Percentiles rank a stretch among this genome's conserved stretches.
Evolutionary conservation across 2,329 filamentous ascomycete species (phyloP).

Genomic region (Alternaria gaisen): DNA sequence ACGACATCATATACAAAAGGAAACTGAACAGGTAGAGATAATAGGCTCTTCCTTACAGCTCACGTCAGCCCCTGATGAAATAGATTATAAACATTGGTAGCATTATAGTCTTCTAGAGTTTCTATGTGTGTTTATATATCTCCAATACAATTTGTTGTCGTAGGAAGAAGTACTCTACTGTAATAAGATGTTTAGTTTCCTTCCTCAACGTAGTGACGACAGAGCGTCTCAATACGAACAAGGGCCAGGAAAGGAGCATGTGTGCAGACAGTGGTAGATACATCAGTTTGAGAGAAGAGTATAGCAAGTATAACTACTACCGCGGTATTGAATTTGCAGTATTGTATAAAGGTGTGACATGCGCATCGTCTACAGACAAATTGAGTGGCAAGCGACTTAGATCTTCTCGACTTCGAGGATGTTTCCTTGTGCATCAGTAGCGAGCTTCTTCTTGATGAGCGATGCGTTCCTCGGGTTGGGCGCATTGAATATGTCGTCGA

Average conservation of each 20-base stretch:
- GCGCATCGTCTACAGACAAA: not conserved
- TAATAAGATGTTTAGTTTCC: no score
- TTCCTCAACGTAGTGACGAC: no score
- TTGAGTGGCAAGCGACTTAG: slow-evolving; percentile 5
- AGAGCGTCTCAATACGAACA: not conserved
- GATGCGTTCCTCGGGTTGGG: slow-evolving; percentile 35
- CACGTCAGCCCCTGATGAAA: no score
- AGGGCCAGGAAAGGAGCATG: not conserved
- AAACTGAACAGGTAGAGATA: no score
- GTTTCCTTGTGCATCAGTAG: slow-evolving; percentile 25
- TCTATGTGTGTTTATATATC: no score
- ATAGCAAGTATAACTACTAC: not conserved
- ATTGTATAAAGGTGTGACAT: not conserved
- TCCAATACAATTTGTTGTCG: no score
- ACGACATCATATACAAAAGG: no score
- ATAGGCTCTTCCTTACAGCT: no score
- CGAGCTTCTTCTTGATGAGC: slow-evolving; percentile 37
- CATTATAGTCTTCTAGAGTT: no score
- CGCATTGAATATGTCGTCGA: slow-evolving; percentile 36
- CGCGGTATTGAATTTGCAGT: not conserved
- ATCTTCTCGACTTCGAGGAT: slow-evolving; percentile 39
- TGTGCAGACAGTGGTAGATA: not conserved
- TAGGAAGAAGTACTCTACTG: no score
- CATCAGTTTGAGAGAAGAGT: not conserved
- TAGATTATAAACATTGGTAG: no score